Evolutionary conservation across 2,329 filamentous ascomycete species (phyloP), one percentile per base, ranked within the genome.

Genomic region (Beauveria pseudobassiana): DNA sequence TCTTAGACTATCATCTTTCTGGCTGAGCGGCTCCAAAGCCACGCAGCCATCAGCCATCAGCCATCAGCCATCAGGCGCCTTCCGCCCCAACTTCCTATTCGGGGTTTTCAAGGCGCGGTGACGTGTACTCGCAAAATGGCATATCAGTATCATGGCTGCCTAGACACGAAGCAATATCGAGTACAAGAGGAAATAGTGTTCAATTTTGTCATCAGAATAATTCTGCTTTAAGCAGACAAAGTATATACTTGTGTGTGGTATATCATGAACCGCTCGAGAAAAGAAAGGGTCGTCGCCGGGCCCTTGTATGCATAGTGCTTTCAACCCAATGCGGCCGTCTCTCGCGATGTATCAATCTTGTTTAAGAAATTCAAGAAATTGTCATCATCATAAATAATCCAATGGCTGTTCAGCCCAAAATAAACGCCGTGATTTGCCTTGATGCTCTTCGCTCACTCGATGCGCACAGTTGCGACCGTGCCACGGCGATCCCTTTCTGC

Each of bases 371-470:
- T 24, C 12, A 24, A 42, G 52, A 45, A 12, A 18, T 59, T 24
- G 30, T 59, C 48, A 34, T 59, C 46, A 52, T 59, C 34, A 59
- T 59, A 26, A 59, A 45, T 59, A 49, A 18, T 45, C 28, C 28
- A 20, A 16, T 58, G 18, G 28, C 28, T 51, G 42, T 3, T 30
- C 18, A 50, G 30, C 38, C 57, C 34, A 38, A 43, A 45, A 45
- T 24, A 2, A 59, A 59, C 57, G 57, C 57, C 57, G n/a, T 45
- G 9, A 52, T 52, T 50, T 59, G 24, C 48, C 26, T 45, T 34
- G 30, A 59, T 52, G 56, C 38, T 59, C 42, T 40, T 46, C 34
- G 30, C 20, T 59, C 9, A 34, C 46, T 34, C 34, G 3, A 48
- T 49, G 43, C 45, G 45, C 43, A 40, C 28, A 49, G 45, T 16